Base-by-base conservation (phyloP, 2,329 filamentous ascomycete species). In the Fonsecaea multimorphosa region DNA sequence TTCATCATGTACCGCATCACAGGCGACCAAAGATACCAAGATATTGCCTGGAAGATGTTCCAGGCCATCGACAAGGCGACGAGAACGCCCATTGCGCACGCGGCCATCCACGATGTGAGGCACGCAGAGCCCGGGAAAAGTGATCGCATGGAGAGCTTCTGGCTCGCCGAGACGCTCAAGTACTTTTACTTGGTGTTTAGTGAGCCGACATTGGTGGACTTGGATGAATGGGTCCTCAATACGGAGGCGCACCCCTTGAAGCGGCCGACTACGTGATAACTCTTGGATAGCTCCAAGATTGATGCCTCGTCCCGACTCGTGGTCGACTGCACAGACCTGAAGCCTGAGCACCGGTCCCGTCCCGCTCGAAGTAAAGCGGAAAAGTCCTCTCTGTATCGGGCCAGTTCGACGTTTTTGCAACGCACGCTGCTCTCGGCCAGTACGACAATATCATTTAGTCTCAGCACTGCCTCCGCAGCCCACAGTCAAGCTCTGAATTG, bases 81-180 rank as follows among this genome's bases (percentile, higher is more conserved):
- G 1, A 74, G 76, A 34, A 82, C 82, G 6, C 73, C 76, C 0
- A 78, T 80, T 62, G 81, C 78, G 1, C 76, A 81, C 62, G 80
- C 80, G 3, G 78, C 78, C 1, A 76, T 83, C 24, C 62, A 71
- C 3, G 79, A 83, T 69, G 79, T 83, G 31, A 44, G 70, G 24
- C 9, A 36, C 8, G 24, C 53, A n/a, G 53, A 70, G 11, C 77
- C 82, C 0, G 73, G 72, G 9, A 79, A 83, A 61, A 75, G 77
- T 44, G 86, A 93, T 75, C 82, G 83, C 71, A 93, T 94, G 91
- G 90, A 96, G 80, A 93, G 90, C 74, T 96, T 96, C 78, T 97
- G 93, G 91, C 82, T 92, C 67, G 91, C 91, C 2, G 93, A 97
- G 83, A 97, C 92, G 46, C 81, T 97, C 72, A 97, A 96, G 82